Conservation (phyloP, 805 yeast genomes). For the Starmerella floris region DNA sequence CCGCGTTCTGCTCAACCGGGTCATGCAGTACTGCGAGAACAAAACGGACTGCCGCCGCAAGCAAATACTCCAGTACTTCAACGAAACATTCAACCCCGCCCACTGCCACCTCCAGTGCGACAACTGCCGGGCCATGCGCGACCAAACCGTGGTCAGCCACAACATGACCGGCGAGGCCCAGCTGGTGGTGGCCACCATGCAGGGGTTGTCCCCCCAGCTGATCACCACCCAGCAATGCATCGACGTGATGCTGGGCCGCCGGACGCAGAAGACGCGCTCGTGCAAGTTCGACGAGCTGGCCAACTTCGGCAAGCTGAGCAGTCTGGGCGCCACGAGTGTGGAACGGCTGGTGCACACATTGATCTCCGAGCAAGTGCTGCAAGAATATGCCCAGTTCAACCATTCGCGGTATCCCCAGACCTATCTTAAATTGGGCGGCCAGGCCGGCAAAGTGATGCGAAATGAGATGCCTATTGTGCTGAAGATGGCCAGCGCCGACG, state of each 20-base stretch:
- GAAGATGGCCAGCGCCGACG: not conserved
- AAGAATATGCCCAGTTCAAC: constrained; percentile 60
- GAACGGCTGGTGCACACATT: constrained; percentile 76
- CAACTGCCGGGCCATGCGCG: constrained; percentile 45
- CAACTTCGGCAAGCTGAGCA: constrained; percentile 65
- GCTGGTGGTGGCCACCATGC: constrained; percentile 47
- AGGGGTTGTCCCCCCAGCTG: constrained; percentile 36
- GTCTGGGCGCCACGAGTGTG: constrained; percentile 28
- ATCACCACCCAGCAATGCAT: constrained; percentile 73
- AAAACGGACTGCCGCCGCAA: constrained; percentile 77
- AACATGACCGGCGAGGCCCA: constrained; percentile 60
- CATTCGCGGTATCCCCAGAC: constrained; percentile 70
- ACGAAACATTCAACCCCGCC: constrained; percentile 58
- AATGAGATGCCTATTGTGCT: constrained; percentile 23
- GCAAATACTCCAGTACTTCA: constrained; percentile 80
- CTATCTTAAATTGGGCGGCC: constrained; percentile 51
- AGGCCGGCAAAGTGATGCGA: constrained; percentile 38
- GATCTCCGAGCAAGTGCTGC: constrained; percentile 48
- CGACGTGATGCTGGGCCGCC: constrained; percentile 46
- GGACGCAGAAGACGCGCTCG: constrained; percentile 51
- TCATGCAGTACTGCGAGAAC: constrained; percentile 84
- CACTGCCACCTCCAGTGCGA: constrained; percentile 69
- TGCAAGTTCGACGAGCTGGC: constrained; percentile 48
- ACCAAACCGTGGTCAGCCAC: constrained; percentile 29
- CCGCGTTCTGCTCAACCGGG: constrained; percentile 61